Evolutionary conservation across 306 rosid genomes (phyloP).

Genomic region (Vigna nakashimae): DNA sequence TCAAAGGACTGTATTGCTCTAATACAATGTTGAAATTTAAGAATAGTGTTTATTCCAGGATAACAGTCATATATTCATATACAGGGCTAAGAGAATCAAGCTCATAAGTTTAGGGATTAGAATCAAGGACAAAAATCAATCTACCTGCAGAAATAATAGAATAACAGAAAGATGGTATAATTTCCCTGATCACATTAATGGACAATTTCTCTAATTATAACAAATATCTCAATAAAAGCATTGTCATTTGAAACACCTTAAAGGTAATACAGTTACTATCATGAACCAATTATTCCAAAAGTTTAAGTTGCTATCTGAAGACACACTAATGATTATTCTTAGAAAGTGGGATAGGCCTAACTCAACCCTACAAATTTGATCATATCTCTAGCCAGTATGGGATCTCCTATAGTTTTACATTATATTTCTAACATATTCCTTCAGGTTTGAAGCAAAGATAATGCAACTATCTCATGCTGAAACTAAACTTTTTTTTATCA

Average conservation of each 20-base stretch:
- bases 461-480: neutral
- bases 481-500: neutral
- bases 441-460: neutral
- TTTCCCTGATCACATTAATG: neutral
- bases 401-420: neutral
- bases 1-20: neutral
- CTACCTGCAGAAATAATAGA: neutral
- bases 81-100: neutral
- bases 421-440: neutral
- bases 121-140: neutral
- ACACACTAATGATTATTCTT: neutral
- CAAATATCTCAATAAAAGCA: neutral
- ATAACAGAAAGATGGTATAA: neutral
- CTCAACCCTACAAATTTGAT: too few relatives aligned
- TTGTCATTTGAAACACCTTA: constrained; percentile 2
- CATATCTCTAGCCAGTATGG: too few relatives aligned
- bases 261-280: constrained; percentile 1
- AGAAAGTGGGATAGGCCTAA: too few relatives aligned
- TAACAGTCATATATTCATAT: neutral
- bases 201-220: neutral
- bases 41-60: neutral
- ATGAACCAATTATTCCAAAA: neutral
- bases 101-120: neutral
- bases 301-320: neutral
- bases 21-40: neutral